Base-by-base conservation (phyloP, 208 protist species). In the Acanthamoeba culbertsoni region DNA sequence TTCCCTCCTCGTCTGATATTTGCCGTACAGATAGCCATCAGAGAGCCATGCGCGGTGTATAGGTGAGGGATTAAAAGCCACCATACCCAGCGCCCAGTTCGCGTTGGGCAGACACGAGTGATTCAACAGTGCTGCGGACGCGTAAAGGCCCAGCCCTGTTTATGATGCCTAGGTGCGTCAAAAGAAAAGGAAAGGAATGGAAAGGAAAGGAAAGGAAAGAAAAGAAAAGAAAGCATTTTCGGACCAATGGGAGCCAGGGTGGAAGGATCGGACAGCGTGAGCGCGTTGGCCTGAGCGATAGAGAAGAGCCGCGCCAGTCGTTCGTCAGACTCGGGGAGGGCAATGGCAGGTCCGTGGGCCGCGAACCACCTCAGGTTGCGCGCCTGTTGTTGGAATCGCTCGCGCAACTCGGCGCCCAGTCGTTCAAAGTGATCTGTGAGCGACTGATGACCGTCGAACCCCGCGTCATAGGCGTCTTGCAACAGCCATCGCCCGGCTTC, bases 41-140 rank as follows among this genome's bases (percentile, higher is more conserved):
- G 35, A 18, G 4, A 16, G 33, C 28, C 28, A 16, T 31, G 62
- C n/a, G n/a, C 62, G 18, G 62, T 12, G 33, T 73, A 31, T 73
- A 35, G 37, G 59, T 40, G n/a, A 68, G n/a, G 20, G 28, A n/a
- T n/a, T 6, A 63, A 28, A 63, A 63, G 57, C 10, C 6, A 12
- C 31, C 0, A 40, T 33, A 79, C 68, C 68, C 10, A 84, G 8
- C 6, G 43, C 31, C 73, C 73, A 84, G n/a, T 84, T n/a, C 2
- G 73, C 73, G 45, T 84, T 84, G 43, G 73, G 73, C 23, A 84
- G 43, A 33, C 73, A 84, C 43, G 73, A 84, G 23, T 84, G 73
- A 43, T 84, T 84, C 43, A 84, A 26, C 40, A 84, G 40, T 43
- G 73, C 73, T 37, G 28, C 45, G 3, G 73, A 33, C 0, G 43